Evolutionary conservation across 257 asterid species (phyloP).

Genomic region (Ocimum tenuiflorum): DNA sequence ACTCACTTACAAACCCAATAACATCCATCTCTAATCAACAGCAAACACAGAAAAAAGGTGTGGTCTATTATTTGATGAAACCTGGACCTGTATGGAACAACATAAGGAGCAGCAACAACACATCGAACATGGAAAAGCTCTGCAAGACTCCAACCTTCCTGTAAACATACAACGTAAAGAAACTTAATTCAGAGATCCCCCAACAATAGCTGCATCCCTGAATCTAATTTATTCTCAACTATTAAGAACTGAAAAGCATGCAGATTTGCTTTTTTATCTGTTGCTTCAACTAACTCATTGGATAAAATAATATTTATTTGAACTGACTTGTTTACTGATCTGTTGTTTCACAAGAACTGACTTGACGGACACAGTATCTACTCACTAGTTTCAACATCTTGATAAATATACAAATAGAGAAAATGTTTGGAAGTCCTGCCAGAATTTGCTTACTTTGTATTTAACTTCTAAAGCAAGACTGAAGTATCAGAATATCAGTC

Average conservation of each 20-base stretch:
- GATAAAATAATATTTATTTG: not conserved
- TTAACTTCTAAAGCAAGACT: not conserved
- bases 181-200: conserved; percentile 3
- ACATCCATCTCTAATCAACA: not conserved
- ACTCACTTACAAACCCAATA: conserved; percentile 5
- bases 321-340: not conserved
- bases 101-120: conserved; percentile 89
- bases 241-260: not conserved
- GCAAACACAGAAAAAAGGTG: not conserved
- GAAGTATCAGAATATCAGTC: not conserved
- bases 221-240: not conserved
- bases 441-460: not conserved
- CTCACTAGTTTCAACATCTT: not conserved
- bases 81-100: conserved; percentile 80
- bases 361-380: not conserved
- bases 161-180: conserved; percentile 17
- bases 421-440: not conserved
- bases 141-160: conserved; percentile 99
- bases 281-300: conserved; percentile 11
- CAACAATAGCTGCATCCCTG: not conserved
- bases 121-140: conserved; percentile 77
- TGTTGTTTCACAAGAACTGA: conserved; percentile 3
- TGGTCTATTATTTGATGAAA: not conserved
- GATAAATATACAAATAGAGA: not conserved
- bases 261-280: conserved; percentile 11